Conservation (phyloP, 73 alveolate genomes). For the Stentor coeruleus region DNA sequence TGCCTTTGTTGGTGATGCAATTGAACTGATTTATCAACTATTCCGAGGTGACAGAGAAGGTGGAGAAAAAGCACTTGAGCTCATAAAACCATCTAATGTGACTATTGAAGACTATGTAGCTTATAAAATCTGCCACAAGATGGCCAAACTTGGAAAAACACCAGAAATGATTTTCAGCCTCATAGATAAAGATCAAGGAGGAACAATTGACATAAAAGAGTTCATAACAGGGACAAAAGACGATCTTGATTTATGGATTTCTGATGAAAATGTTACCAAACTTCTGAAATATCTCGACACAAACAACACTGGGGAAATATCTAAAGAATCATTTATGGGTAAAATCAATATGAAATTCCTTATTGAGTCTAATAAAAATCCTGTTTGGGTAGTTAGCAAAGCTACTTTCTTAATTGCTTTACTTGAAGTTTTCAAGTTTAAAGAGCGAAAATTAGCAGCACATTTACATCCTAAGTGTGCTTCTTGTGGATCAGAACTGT, state of each 20-base stretch:
- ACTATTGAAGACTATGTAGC: conserved; percentile 23
- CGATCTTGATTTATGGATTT: conserved; percentile 14
- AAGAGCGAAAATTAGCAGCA: not conserved
- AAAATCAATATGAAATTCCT: conserved; percentile 19
- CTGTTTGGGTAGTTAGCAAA: conserved; percentile 7
- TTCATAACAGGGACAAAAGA: conserved; percentile 3
- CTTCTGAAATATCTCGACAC: not conserved
- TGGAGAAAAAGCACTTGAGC: not conserved
- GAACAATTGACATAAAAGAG: conserved; percentile 4
- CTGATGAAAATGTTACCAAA: conserved; percentile 14
- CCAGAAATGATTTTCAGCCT: conserved; percentile 24
- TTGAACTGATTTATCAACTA: not conserved
- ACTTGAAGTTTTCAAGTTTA: not conserved
- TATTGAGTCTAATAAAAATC: conserved; percentile 11
- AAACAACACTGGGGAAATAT: not conserved
- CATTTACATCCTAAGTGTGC: not conserved
- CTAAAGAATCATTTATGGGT: not conserved
- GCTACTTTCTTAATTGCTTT: not conserved
- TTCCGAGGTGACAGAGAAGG: not conserved
- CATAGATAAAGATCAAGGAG: conserved; percentile 24
- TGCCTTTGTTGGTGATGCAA: not conserved
- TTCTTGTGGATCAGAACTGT: not conserved
- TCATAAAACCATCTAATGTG: not conserved
- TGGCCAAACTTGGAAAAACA: conserved; percentile 31
- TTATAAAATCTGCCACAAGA: conserved; percentile 22